Conservation (phyloP, 2,329 filamentous ascomycete species). For the Rasamsonia emersonii region DNA sequence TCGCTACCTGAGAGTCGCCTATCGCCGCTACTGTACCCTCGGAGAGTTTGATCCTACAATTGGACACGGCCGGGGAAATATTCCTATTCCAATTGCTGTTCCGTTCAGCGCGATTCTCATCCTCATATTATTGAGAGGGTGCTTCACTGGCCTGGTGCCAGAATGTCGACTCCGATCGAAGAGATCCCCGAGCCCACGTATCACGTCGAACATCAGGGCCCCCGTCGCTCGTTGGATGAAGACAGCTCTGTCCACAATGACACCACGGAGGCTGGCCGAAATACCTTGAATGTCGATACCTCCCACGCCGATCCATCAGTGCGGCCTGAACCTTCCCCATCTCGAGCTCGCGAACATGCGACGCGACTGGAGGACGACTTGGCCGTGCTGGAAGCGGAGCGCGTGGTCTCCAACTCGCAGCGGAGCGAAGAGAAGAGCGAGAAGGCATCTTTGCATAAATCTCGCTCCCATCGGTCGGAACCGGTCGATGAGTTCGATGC, state of each 20-base stretch:
- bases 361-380: conserved; percentile 58
- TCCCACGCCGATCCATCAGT: conserved; percentile 9
- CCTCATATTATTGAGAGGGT: too few relatives aligned
- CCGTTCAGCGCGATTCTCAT: too few relatives aligned
- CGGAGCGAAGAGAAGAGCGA: conserved; percentile 25
- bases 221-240: conserved; percentile 23
- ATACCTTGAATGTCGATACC: conserved; percentile 21
- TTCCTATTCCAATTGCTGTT: too few relatives aligned
- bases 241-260: conserved; percentile 21
- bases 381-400: conserved; percentile 56
- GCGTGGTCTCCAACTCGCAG: conserved; percentile 43
- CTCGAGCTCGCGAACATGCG: conserved; percentile 51
- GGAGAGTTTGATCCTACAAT: too few relatives aligned
- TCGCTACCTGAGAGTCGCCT: too few relatives aligned
- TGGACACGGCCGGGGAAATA: too few relatives aligned
- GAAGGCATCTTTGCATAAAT: conserved; percentile 40
- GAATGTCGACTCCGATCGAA: too few relatives aligned
- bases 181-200: too few relatives aligned
- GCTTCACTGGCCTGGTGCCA: too few relatives aligned
- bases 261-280: conserved; percentile 6
- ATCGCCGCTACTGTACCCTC: too few relatives aligned
- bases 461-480: conserved; percentile 46
- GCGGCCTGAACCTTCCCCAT: conserved; percentile 38
- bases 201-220: too few relatives aligned
- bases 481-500: conserved; percentile 59